Evolutionary conservation across 2,329 filamentous ascomycete species (phyloP).

Genomic region (Fusarium sp.): DNA sequence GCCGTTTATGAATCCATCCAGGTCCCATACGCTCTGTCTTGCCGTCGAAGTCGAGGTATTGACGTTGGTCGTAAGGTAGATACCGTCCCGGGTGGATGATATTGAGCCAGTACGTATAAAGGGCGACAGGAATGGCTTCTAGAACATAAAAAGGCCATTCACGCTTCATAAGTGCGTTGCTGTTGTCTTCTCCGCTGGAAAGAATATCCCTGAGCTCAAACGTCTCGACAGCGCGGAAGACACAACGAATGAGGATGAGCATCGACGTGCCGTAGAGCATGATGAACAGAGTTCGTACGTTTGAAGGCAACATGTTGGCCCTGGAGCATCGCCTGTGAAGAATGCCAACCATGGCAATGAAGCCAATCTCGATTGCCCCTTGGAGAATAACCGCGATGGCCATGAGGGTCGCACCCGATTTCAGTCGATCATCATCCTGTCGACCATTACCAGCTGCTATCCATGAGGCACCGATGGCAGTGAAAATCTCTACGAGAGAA

Average conservation of each 20-base stretch:
- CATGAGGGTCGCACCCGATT: constrained; percentile 63
- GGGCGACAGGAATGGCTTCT: constrained; percentile 53
- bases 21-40: constrained; percentile 44
- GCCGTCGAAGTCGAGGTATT: constrained; percentile 53
- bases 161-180: constrained; percentile 47
- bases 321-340: constrained; percentile 28
- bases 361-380: constrained; percentile 31
- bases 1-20: constrained; percentile 38
- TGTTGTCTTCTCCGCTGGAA: constrained; percentile 12
- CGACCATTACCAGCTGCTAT: constrained; percentile 35
- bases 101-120: constrained; percentile 55
- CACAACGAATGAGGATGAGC: constrained; percentile 36
- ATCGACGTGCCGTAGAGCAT: constrained; percentile 41
- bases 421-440: constrained; percentile 63
- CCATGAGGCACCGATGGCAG: constrained; percentile 37
- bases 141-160: constrained; percentile 59
- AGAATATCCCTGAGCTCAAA: constrained; percentile 33
- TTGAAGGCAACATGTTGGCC: constrained; percentile 34
- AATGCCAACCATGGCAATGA: constrained; percentile 32
- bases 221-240: constrained; percentile 38
- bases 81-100: constrained; percentile 52
- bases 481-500: constrained; percentile 34
- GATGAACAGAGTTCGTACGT: constrained; percentile 36
- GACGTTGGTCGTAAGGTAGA: constrained; percentile 48
- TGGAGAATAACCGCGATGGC: constrained; percentile 57